Base-by-base conservation (phyloP, 768 basidiomycete species). In the Calocybe indica region DNA sequence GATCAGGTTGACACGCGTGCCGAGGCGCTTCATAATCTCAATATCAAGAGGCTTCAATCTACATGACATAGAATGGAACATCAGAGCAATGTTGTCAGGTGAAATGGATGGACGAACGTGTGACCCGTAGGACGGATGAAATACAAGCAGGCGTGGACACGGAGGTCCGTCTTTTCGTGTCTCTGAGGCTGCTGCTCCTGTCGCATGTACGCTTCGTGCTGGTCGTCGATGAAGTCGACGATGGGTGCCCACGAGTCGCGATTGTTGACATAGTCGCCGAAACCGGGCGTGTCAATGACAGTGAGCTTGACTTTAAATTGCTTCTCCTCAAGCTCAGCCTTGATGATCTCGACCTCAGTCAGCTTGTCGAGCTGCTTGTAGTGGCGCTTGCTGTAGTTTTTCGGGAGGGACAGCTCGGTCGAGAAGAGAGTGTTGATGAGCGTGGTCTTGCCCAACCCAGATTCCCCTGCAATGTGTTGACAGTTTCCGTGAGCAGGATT, bases 231-330 rank as follows among this genome's bases (percentile, higher is more conserved):
- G 68, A 98, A 98, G 68, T 99, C 95, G 63, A 99, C 85, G 57
- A 99, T 98, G 46, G 96, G 96, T 29, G 82, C 78, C 96, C 96
- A 99, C 13, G 92, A 94, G 68, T 98, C 96, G 48, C 92, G 83
- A 80, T 99, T 99, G 89, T 99, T 99, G 72, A 99, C 95, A 61
- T 97, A 98, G 86, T 99, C 96, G 34, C 96, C 96, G 54, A 98
- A 99, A 29, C 96, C 96, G 46, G 96, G 96, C 8, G 95, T 97
- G 69, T 99, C 96, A 55, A 99, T 95, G 64, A 98, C 96, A 12
- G 89, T 94, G 54, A 99, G 83, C 77, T 97, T 98, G 76, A 97
- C 94, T 69, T 93, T 95, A 83, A 98, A 98, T 63, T 92, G 88
- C 65, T 94, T 92, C 70, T 98, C 96, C 71, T 98, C 96, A 15